phyloP scores from a whole-genome alignment of 225 moss, liverwort and hornwort species.

The Physcomitrium patens region DNA sequence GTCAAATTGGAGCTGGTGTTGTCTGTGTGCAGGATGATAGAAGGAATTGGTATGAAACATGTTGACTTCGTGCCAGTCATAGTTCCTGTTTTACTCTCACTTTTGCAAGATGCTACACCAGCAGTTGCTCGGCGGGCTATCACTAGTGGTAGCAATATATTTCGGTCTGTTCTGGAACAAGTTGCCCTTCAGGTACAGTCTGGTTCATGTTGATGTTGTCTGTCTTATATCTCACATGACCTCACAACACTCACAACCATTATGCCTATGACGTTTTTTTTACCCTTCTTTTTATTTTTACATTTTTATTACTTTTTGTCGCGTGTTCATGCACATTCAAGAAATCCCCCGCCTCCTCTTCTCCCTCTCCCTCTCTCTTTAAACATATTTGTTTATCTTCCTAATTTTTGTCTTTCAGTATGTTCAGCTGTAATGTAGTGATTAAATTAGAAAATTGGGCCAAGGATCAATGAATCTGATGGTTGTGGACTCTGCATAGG shows the following conservation, averaged over 20 bases:
- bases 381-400: no score
- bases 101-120: slow-evolving; percentile 81
- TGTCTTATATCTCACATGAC: background rate
- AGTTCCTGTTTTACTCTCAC: slow-evolving; percentile 80
- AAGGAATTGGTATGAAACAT: slow-evolving; percentile 80
- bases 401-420: background rate
- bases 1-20: slow-evolving; percentile 16
- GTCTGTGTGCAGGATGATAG: slow-evolving; percentile 82
- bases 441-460: slow-evolving; percentile 16
- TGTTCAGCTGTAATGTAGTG: background rate
- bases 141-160: slow-evolving; percentile 89
- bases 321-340: background rate
- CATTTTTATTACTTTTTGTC: slow-evolving; percentile 18
- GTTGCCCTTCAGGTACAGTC: slow-evolving; percentile 80
- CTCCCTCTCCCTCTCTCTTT: no score
- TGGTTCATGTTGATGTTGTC: slow-evolving; percentile 15
- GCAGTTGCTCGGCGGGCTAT: slow-evolving; percentile 96
- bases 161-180: slow-evolving; percentile 81
- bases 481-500: slow-evolving; percentile 53
- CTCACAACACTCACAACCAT: slow-evolving; percentile 4
- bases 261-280: slow-evolving; percentile 12
- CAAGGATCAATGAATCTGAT: slow-evolving; percentile 25
- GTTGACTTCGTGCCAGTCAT: slow-evolving; percentile 75
- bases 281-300: background rate
- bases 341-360: no score